Evolutionary conservation across 352 stramenopile species (phyloP), one percentile per base, ranked within the genome.

Genomic region (Globisporangium uncinulatum): DNA sequence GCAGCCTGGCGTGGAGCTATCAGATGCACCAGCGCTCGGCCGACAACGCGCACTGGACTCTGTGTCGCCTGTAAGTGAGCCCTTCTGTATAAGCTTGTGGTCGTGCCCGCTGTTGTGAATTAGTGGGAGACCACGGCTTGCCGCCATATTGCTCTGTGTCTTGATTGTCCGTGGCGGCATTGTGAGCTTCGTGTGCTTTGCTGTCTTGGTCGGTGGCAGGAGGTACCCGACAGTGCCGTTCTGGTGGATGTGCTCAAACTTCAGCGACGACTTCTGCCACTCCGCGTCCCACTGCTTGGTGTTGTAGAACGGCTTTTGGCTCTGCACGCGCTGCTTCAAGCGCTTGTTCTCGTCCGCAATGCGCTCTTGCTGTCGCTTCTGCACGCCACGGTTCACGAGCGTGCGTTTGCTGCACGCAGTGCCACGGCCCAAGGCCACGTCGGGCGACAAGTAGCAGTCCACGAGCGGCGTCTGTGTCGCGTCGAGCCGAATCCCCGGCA

Each of bases 231-330:
- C 70, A 3, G 82, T 92, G 3, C 74, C 71, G 31, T 92, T 73
- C 54, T 89, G 74, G 6, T 67, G 79, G 21, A 92, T 43, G 37
- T 90, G 82, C 15, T 69, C 63, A 41, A 89, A 89, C 57, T 77
- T 87, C 21, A 74, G 56, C 3, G 57, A 54, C 17, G 69, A 61
- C n/a, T 84, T 56, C 48, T 87, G 76, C 78, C 80, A 92, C 43
- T 92, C 79, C 5, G 63, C 55, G 51, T 90, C 82, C 79, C 82
- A 92, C 57, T 86, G 80, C 57, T 76, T 78, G 4, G 78, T 75
- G 53, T 85, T 81, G 63, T 92, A 92, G 17, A 66, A 80, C 0
- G 79, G 76, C 51, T 90, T 92, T 32, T 86, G 66, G 0, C 63
- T 61, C 17, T 71, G 58, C 6, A 92, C 48, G 14, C 79, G 70